Evolutionary conservation across 2,329 filamentous ascomycete species (phyloP).

Genomic region (Pezicula rhizophila): DNA sequence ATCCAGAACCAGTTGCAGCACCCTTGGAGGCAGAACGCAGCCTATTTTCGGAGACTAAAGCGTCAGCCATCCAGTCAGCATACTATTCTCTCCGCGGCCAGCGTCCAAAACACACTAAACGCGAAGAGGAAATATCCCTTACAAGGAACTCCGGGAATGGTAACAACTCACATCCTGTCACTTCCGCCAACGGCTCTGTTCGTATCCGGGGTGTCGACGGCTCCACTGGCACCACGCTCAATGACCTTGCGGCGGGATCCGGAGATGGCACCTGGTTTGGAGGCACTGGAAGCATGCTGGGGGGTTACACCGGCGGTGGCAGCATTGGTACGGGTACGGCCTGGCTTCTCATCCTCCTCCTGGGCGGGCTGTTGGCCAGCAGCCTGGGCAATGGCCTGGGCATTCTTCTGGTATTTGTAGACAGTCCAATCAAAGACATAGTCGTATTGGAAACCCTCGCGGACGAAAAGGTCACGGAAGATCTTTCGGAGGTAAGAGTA

Average conservation of each 20-base stretch:
- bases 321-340: constrained; percentile 59
- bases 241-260: constrained; percentile 79
- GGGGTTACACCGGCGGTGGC: constrained; percentile 56
- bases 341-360: constrained; percentile 72
- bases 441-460: constrained; percentile 99
- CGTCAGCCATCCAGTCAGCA: constrained; percentile 75
- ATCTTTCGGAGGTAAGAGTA: constrained; percentile 99
- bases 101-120: constrained; percentile 73
- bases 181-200: constrained; percentile 72
- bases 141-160: constrained; percentile 54
- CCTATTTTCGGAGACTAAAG: constrained; percentile 79
- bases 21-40: constrained; percentile 77
- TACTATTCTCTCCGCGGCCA: constrained; percentile 65
- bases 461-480: constrained; percentile 98
- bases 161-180: constrained; percentile 92
- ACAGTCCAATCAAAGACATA: constrained; percentile 99
- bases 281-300: constrained; percentile 46
- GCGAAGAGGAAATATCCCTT: constrained; percentile 84
- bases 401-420: constrained; percentile 99
- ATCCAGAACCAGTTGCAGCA: constrained; percentile 43
- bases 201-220: constrained; percentile 62
- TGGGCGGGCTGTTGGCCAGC: constrained; percentile 58
- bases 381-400: constrained; percentile 85
- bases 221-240: constrained; percentile 52
- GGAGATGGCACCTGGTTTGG: constrained; percentile 68